These are phyloP conservation scores for Conticribra guillardii DNA, from an alignment of 108 stramenopile genomes.

Conservation along the genomic window DNA sequence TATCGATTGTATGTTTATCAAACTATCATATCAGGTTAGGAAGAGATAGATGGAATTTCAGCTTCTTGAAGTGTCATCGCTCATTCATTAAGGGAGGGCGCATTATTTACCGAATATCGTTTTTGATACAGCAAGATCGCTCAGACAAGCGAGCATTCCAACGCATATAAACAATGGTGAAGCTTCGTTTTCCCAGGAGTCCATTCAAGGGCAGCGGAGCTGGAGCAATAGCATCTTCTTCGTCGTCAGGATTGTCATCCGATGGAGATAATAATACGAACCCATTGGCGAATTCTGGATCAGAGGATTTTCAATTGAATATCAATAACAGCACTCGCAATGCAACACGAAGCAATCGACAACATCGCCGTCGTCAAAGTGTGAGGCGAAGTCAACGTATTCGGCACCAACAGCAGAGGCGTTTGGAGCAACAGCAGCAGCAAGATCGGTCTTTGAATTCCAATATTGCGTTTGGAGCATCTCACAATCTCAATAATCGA, in stretches of 20 bases:
- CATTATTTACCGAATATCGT: not conserved
- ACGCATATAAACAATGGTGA: not conserved
- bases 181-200: not conserved
- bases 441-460: not conserved
- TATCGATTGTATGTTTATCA: too few species aligned
- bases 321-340: not conserved
- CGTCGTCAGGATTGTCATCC: not conserved
- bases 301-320: not conserved
- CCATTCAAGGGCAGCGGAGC: too few species aligned
- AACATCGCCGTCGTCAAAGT: not conserved
- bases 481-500: not conserved
- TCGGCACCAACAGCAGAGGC: not conserved
- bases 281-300: too few species aligned
- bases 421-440: not conserved
- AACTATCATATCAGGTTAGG: too few species aligned
- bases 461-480: not conserved
- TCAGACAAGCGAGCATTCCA: not conserved
- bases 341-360: not conserved
- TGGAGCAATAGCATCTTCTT: not conserved
- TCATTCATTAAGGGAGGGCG: too few species aligned
- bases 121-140: not conserved
- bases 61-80: too few species aligned
- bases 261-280: not conserved
- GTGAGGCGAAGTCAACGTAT: conserved; percentile 3
- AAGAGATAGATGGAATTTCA: too few species aligned